A percentile compares a stretch with the other conserved stretches of the same genome.
Evolutionary conservation across 1,284 basidiomycete genomes (phyloP).

Genomic region (Coniophora puteana): DNA sequence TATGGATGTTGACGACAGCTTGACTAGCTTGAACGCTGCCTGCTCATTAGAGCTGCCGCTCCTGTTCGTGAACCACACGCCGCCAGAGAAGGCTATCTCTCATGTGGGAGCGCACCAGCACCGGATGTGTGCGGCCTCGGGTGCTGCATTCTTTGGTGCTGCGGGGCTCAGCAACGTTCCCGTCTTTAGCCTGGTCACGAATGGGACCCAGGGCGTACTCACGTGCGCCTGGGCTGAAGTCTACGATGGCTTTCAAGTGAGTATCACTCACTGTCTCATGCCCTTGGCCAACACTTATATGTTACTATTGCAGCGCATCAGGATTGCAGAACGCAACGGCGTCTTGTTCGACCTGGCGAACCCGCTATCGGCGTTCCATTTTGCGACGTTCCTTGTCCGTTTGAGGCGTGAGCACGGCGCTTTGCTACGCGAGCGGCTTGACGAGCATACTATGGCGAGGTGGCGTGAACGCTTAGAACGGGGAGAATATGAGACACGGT

Average conservation of each 20-base stretch:
- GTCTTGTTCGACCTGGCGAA: background rate
- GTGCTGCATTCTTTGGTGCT: background rate
- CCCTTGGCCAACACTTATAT: no score
- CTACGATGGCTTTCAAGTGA: no score
- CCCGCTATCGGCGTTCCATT: background rate
- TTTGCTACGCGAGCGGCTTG: background rate
- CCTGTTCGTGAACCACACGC: background rate
- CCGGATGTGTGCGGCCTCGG: background rate
- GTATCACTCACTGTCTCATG: background rate
- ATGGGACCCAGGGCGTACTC: background rate
- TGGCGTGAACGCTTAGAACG: no score
- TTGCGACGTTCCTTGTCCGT: background rate
- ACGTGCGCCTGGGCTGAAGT: background rate
- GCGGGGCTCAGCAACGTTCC: background rate
- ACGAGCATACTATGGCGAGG: no score
- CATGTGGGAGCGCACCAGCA: background rate
- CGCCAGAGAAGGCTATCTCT: background rate
- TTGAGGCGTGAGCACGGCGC: background rate
- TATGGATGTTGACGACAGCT: no score
- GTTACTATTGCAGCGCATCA: background rate
- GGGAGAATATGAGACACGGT: no score
- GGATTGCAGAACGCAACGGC: background rate
- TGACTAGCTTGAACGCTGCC: no score
- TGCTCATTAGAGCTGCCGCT: background rate
- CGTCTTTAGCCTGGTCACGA: background rate